Base-by-base conservation (phyloP, 2,329 filamentous ascomycete genomes). In the Fusarium mangiferae region DNA sequence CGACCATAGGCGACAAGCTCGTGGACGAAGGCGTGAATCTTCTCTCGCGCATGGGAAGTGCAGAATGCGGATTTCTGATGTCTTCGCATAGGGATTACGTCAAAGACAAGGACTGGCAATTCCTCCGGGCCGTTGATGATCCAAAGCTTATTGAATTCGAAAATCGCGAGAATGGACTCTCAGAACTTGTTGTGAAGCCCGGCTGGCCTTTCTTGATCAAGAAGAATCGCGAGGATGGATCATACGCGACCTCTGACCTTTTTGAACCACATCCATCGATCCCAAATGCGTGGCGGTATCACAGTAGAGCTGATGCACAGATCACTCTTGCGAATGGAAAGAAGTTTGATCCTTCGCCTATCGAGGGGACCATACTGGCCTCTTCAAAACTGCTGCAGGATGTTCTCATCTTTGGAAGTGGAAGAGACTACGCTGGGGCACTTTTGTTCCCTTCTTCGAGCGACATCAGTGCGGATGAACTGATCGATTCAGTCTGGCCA, bases 51-150 rank as follows among this genome's bases (percentile, higher is more conserved):
- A 91, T 90, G 78, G 90, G 91, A 5, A 92, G 90, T 74, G 88
- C 90, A 14, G 90, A 93, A 77, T 92, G 90, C 63, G 90, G 90
- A 0, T 92, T 92, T 68, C 78, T 92, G 20, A 84, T 92, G 77
- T 91, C 88, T 7, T 92, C 90, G 0, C 85, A 89, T 77, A 85
- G 90, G 28, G 81, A 89, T 30, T 92, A 88, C 64, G 66, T 62
- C 0, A 78, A 70, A 0, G 90, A 92, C 64, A 84, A 81, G n/a
- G 86, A 87, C 5, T 93, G 90, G 90, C 86, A 91, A 68, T 91
- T 88, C 68, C 82, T 92, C 3, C 84, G 90, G 15, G 80, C 83
- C 4, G 77, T 80, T 2, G 62, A 72, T 5, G 76, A 80, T 24
- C 48, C 79, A 4, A 57, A 78, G 0, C 72, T 82, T 60, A 71